Conservation (phyloP, 495 filamentous ascomycete species). For the Aspergillus heteromorphus region DNA sequence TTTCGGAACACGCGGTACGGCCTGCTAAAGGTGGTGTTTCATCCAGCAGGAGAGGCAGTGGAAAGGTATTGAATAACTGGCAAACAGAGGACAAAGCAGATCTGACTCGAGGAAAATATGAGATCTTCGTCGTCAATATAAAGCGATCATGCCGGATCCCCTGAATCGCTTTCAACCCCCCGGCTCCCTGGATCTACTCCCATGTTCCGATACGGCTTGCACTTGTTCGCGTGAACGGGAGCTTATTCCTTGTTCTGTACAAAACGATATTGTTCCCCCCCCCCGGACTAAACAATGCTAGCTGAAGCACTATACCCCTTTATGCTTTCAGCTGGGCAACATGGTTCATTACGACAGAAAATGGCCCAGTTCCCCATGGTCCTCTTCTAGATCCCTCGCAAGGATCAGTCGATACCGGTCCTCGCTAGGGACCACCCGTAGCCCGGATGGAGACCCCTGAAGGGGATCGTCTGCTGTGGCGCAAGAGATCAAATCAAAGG, state of each 20-base stretch:
- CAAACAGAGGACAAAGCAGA: neutral
- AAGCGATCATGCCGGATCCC: neutral
- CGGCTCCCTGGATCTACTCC: constrained; percentile 4
- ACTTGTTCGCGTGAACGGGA: constrained; percentile 2
- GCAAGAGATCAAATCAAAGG: neutral
- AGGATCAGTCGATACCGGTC: neutral
- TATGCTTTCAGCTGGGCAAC: neutral
- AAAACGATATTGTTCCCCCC: constrained; percentile 7
- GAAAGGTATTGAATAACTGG: neutral
- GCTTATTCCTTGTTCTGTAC: constrained; percentile 6
- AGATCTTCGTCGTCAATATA: neutral
- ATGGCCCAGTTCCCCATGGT: neutral
- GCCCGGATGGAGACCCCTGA: neutral
- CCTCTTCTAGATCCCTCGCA: neutral
- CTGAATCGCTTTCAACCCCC: constrained; percentile 8
- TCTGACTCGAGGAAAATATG: neutral
- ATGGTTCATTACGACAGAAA: constrained; percentile 11
- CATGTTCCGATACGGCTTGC: constrained; percentile 5
- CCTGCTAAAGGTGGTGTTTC: constrained; percentile 1
- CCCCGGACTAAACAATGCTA: constrained; percentile 8
- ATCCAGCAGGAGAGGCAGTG: neutral
- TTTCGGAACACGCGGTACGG: neutral
- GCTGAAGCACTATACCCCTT: neutral
- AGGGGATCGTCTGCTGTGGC: neutral
- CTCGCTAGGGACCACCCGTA: neutral